phyloP scores from a whole-genome alignment of 352 stramenopile species.

The Phytophthora palmivora region DNA sequence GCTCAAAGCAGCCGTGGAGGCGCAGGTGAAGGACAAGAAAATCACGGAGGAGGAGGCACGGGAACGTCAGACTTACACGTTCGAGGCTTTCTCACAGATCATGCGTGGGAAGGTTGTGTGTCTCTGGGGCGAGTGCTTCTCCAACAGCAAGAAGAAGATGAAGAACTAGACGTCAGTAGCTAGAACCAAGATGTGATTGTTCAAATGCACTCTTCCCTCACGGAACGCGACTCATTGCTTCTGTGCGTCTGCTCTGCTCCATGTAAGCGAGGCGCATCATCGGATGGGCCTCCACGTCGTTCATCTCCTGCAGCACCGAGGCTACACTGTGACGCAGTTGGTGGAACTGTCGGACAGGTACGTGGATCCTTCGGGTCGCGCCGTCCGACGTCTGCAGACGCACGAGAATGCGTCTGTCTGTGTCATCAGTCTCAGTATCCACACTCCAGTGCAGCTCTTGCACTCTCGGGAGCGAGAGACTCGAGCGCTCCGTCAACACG shows the following conservation, averaged over 20 bases:
- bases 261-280: constrained; percentile 77
- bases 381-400: constrained; percentile 62
- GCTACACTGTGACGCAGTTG: constrained; percentile 77
- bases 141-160: constrained; percentile 85
- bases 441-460: constrained; percentile 47
- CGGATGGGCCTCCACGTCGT: constrained; percentile 70
- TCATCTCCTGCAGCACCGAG: constrained; percentile 83
- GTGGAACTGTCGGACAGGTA: constrained; percentile 74
- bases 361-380: constrained; percentile 46
- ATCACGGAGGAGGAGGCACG: constrained; percentile 64
- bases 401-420: constrained; percentile 44
- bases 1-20: constrained; percentile 47
- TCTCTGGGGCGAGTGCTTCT: constrained; percentile 88
- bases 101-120: constrained; percentile 85
- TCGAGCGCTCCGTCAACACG: constrained; percentile 17
- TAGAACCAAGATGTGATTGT: not conserved
- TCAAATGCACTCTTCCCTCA: constrained; percentile 9
- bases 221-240: constrained; percentile 7
- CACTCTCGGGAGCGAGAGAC: constrained; percentile 48
- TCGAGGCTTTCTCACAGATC: constrained; percentile 79
- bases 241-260: constrained; percentile 31
- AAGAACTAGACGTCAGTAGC: constrained; percentile 59
- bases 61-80: constrained; percentile 63
- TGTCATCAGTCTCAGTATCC: constrained; percentile 39
- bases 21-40: constrained; percentile 54